phyloP scores from a whole-genome alignment of 2,329 filamentous ascomycete genomes.

The Epichloe bromicola region DNA sequence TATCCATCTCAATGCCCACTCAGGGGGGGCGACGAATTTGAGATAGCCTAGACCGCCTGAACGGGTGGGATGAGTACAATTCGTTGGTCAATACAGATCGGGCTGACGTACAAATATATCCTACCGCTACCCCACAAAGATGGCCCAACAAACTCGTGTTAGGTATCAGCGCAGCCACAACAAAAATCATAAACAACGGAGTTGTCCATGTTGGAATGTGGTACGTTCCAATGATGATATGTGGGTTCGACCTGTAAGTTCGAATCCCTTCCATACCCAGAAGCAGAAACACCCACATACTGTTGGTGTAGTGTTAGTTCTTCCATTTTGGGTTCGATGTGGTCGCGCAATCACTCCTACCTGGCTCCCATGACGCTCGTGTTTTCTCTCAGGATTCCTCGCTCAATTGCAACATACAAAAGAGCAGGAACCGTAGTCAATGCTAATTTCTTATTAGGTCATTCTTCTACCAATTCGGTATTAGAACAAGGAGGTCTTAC shows the following conservation, averaged over 20 bases:
- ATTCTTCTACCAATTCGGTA: neutral
- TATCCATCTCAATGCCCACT: slow-evolving; percentile 75
- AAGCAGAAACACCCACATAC: slow-evolving; percentile 86
- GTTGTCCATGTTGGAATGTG: slow-evolving; percentile 87
- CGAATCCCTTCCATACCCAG: slow-evolving; percentile 76
- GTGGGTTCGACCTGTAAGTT: slow-evolving; percentile 69
- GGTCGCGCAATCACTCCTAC: slow-evolving; percentile 30
- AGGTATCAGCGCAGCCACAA: slow-evolving; percentile 65
- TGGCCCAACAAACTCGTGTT: slow-evolving; percentile 78
- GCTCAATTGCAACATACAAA: slow-evolving; percentile 69
- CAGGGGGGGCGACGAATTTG: slow-evolving; percentile 78
- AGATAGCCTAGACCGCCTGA: slow-evolving; percentile 76
- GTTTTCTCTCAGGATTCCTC: slow-evolving; percentile 56
- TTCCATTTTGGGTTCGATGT: neutral
- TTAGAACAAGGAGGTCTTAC: slow-evolving; percentile 40
- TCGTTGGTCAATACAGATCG: neutral
- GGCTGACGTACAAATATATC: slow-evolving; percentile 62
- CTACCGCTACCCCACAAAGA: slow-evolving; percentile 67
- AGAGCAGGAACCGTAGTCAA: slow-evolving; percentile 71
- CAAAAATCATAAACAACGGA: slow-evolving; percentile 62
- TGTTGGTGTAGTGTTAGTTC: slow-evolving; percentile 22
- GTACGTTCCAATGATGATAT: slow-evolving; percentile 48
- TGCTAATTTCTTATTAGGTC: slow-evolving; percentile 30
- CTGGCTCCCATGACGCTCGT: slow-evolving; percentile 70
- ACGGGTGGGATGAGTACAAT: neutral